Base-by-base conservation (phyloP, 2,329 filamentous ascomycete genomes). In the Onygenales sp. region DNA sequence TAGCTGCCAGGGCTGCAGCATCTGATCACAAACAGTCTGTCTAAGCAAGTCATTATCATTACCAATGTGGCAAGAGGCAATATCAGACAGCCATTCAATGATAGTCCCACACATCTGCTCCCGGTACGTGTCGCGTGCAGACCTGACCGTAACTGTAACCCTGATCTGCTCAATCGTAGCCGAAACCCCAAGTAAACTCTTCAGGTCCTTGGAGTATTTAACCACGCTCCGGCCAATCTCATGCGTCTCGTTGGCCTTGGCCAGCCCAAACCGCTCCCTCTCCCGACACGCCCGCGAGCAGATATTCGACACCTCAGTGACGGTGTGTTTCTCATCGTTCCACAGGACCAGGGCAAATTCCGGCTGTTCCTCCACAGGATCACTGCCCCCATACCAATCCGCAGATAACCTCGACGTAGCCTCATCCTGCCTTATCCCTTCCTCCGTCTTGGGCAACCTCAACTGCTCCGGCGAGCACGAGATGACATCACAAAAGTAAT, bases 51-150 rank as follows among this genome's bases (percentile, higher is more conserved):
- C 78, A 57, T 84, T 81, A 63, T 98, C 89, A 34, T 82, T 77
- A 1, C 88, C 89, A 46, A 95, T 87, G 51, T 83, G 86, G 69
- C 91, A 96, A 33, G 90, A 90, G 6, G 90, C 82, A 62, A 98
- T 94, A 68, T 98, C 94, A 51, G 85, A 81, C 17, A 98, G 79
- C 94, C 94, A 98, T 62, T 96, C 91, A 52, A 98, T 86, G 56
- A 98, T 92, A 13, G 90, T 89, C n/a, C 88, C 90, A 62, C 91
- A 96, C 94, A 98, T 98, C 67, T 97, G 88, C 67, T 98, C 93
- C 55, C 93, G 82, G 72, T 97, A 98, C 0, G 90, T 97, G 70
- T 98, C 93, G 61, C 94, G 82, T 4, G 93, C 84, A 8, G 92
- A 95, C 44, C 93, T 83, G 56, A 98, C 90, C 0, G 93, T 98